Base-by-base conservation (phyloP, 768 basidiomycete species). In the Pholiota microspora region DNA sequence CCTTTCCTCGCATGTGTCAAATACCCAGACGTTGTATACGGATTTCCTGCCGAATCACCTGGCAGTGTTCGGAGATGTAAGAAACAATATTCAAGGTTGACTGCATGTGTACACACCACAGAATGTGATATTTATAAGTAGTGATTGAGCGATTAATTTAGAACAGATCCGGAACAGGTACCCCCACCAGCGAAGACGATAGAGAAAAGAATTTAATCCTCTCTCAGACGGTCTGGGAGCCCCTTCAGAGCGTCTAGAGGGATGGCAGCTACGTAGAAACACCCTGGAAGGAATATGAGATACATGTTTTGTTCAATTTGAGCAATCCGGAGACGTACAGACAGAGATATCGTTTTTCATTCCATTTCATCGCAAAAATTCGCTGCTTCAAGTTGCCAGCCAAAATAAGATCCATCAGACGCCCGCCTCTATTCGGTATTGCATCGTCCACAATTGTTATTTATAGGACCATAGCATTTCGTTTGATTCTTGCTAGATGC, bases 311-410 rank as follows among this genome's bases (percentile, higher is more conserved):
- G 35, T 8, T 29, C 21, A 16, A 15, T 21, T 35, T 16, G 54
- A 51, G 23, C 4, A 49, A 31, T 3, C 28, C 18, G 38, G 3
- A 29, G n/a, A 75, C 89, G 67, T 57, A 92, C 89, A 92, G 58
- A 90, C 79, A 35, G 84, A 80, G 53, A 92, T 90, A 1, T 85
- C 84, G 56, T 75, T 77, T n/a, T 55, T 84, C 80, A 63, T 93
- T 89, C 93, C 93, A 94, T 61, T 88, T 87, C 89, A 92, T 92
- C 1, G 84, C 91, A 65, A 91, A 94, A 2, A 92, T 84, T 2
- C 93, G n/a, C n/a, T n/a, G n/a, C 93, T 4, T 93, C 93, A 8
- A 87, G 82, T 63, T 82, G 83, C 0, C 78, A 77, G 57, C 94
- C 92, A 65, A 94, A 94, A 49, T 79, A 81, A 32, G 87, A 84